A percentile compares a stretch with the other conserved stretches of the same genome.
Conservation (phyloP, 352 stramenopile species). For the Phytophthora podocarpi region DNA sequence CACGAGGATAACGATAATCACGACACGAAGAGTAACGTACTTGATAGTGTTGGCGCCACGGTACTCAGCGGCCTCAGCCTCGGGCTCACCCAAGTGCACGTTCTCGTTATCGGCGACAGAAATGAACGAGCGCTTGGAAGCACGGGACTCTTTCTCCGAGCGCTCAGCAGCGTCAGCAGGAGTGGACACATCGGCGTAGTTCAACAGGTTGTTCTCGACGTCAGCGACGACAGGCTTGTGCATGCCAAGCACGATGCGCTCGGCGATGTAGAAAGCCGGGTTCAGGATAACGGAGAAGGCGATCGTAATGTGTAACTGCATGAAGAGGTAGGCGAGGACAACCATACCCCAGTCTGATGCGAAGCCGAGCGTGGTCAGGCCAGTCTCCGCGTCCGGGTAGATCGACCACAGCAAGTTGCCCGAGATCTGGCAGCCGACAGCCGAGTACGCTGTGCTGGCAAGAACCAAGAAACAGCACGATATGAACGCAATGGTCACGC, state of each 20-base stretch:
- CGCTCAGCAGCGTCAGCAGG: constrained; percentile 15
- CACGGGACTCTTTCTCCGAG: constrained; percentile 25
- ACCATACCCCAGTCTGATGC: constrained; percentile 40
- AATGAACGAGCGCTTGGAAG: constrained; percentile 43
- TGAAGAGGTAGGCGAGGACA: constrained; percentile 59
- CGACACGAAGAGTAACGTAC: constrained; percentile 42
- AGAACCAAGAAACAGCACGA: constrained; percentile 50
- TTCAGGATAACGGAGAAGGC: constrained; percentile 59
- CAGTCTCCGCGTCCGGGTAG: constrained; percentile 35
- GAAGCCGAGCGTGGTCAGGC: constrained; percentile 43
- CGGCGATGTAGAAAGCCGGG: constrained; percentile 50
- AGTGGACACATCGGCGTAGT: constrained; percentile 17
- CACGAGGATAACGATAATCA: constrained; percentile 41
- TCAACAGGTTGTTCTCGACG: constrained; percentile 34
- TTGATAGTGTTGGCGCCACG: constrained; percentile 40
- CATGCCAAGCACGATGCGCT: constrained; percentile 57
- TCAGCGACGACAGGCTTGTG: constrained; percentile 38
- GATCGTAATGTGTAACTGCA: constrained; percentile 66
- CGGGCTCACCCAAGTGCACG: constrained; percentile 17
- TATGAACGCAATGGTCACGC: constrained; percentile 46
- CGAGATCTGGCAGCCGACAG: constrained; percentile 57
- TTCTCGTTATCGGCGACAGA: constrained; percentile 48
- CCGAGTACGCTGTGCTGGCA: constrained; percentile 42
- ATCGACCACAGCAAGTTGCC: constrained; percentile 61
- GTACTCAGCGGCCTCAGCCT: constrained; percentile 37